These are phyloP conservation scores for Cyclotella atomus DNA, from an alignment of 108 stramenopile species.

Conservation along the genomic window DNA sequence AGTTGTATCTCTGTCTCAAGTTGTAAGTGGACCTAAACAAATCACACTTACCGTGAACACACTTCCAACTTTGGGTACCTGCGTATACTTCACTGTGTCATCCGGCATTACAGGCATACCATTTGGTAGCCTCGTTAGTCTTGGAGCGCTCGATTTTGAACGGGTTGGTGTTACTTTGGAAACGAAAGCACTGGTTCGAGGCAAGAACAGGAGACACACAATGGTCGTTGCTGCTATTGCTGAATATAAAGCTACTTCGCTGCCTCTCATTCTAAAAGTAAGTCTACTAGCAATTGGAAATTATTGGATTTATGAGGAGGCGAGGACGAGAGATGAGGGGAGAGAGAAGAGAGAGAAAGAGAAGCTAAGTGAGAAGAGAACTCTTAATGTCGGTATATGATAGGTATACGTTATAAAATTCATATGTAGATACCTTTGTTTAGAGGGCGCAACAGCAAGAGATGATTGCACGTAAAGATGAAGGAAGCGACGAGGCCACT, in stretches of 20 bases:
- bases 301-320: no score
- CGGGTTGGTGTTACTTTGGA: not conserved
- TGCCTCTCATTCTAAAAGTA: not conserved
- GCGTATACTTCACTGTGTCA: slow-evolving; percentile 52
- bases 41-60: slow-evolving; percentile 36
- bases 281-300: no score
- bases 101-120: slow-evolving; percentile 55
- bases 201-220: not conserved
- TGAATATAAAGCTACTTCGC: not conserved
- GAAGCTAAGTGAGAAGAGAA: no score
- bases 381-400: no score
- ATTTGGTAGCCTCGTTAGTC: slow-evolving; percentile 9
- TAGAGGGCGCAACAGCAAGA: no score
- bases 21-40: not conserved
- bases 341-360: no score
- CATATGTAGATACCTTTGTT: no score
- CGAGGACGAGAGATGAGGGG: no score
- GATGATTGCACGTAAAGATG: no score
- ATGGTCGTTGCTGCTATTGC: not conserved
- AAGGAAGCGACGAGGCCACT: no score
- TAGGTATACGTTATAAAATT: no score
- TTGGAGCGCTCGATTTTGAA: not conserved
- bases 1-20: not conserved
- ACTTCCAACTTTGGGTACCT: slow-evolving; percentile 40
- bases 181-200: slow-evolving; percentile 1